A percentile compares a stretch with the other conserved stretches of the same genome.
Conservation (phyloP, 139 green algal genomes). For the Klebsormidium nitens region DNA sequence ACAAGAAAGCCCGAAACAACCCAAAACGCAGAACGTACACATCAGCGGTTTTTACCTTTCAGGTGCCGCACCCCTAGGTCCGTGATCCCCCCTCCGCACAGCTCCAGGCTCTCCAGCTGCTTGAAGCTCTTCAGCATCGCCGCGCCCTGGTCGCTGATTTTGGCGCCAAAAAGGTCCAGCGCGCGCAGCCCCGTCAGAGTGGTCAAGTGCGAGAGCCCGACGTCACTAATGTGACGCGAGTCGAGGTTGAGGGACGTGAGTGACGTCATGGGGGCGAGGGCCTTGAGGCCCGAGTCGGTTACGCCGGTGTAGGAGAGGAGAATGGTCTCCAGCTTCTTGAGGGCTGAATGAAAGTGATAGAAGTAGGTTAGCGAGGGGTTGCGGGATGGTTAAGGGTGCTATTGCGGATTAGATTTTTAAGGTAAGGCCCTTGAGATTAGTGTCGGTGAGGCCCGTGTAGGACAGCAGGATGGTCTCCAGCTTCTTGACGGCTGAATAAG, state of each 20-base stretch:
- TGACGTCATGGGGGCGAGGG: constrained; percentile 6
- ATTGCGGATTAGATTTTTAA: no score
- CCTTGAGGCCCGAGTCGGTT: constrained; percentile 21
- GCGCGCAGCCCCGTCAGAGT: constrained; percentile 16
- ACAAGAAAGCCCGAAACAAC: no score
- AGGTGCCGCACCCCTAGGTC: constrained; percentile 26
- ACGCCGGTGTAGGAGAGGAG: constrained; percentile 33
- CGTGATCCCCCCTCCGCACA: constrained; percentile 33
- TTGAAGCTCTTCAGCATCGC: constrained; percentile 22
- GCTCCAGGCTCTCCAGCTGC: constrained; percentile 27
- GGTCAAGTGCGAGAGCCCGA: constrained; percentile 21
- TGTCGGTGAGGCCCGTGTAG: no score
- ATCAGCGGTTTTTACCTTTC: no score
- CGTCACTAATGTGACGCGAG: constrained; percentile 29
- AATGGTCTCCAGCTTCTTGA: constrained; percentile 15
- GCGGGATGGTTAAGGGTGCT: no score
- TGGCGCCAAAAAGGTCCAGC: constrained; percentile 38
- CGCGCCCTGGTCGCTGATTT: constrained; percentile 28
- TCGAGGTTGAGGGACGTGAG: constrained; percentile 34
- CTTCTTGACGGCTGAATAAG: no score
- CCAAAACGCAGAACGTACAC: no score
- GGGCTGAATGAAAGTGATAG: background rate
- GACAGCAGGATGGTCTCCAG: no score
- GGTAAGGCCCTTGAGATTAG: no score
- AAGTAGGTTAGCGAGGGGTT: background rate